Conservation (phyloP, 2,329 filamentous ascomycete genomes). For the Bipolaris zeicola region DNA sequence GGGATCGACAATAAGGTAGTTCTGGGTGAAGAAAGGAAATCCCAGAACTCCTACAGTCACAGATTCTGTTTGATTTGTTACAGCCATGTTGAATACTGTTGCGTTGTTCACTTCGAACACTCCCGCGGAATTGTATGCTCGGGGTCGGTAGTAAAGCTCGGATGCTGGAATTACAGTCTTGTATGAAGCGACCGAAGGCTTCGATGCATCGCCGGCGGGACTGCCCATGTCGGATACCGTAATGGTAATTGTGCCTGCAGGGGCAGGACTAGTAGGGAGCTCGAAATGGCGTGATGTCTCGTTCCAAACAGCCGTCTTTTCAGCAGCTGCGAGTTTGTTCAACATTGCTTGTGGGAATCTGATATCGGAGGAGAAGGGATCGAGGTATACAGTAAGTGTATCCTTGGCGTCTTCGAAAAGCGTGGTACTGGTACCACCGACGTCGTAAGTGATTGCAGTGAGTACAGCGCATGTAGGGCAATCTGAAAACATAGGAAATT, state of each 20-base stretch:
- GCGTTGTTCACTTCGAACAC: slow-evolving; percentile 22
- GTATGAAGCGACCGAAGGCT: slow-evolving; percentile 23
- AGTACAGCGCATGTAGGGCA: slow-evolving; percentile 26
- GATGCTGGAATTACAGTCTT: slow-evolving; percentile 23
- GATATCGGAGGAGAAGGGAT: slow-evolving; percentile 22
- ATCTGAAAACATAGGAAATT: slow-evolving; percentile 27
- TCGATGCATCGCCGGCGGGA: slow-evolving; percentile 20
- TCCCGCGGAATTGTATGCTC: slow-evolving; percentile 20
- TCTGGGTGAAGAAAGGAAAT: slow-evolving; percentile 26
- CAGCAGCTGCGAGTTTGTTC: slow-evolving; percentile 18
- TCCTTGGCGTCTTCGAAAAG: slow-evolving; percentile 16
- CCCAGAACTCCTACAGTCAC: slow-evolving; percentile 16
- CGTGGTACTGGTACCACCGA: slow-evolving; percentile 19
- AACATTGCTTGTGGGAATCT: slow-evolving; percentile 19
- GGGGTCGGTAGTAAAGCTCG: slow-evolving; percentile 22
- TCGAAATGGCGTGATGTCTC: slow-evolving; percentile 22
- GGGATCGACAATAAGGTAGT: slow-evolving; percentile 26
- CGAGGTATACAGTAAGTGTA: slow-evolving; percentile 20
- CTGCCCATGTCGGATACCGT: slow-evolving; percentile 22
- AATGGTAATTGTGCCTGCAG: slow-evolving; percentile 22
- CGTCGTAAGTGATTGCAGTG: slow-evolving; percentile 27
- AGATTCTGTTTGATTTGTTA: slow-evolving; percentile 20
- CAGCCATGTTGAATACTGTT: slow-evolving; percentile 24
- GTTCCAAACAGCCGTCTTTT: slow-evolving; percentile 25
- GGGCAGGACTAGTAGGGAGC: slow-evolving; percentile 19